Evolutionary conservation across 2,329 filamentous ascomycete genomes (phyloP).

Genomic region (Ophiostoma quercus): DNA sequence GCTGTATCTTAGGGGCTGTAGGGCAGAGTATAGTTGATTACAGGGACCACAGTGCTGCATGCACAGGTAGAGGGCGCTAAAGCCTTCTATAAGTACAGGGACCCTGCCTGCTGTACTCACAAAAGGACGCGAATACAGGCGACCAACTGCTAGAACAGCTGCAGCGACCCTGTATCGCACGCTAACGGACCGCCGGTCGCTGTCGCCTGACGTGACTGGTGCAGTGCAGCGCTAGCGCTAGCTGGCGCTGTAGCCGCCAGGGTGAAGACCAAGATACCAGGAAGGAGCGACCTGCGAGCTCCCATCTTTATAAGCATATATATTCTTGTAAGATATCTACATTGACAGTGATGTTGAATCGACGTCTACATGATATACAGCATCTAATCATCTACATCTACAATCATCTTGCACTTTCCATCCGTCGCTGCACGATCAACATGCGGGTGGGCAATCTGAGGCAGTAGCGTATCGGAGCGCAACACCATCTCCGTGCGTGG

Average conservation of each 20-base stretch:
- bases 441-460: slow-evolving; percentile 20
- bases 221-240: slow-evolving; percentile 17
- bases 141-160: not conserved
- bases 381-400: slow-evolving; percentile 8
- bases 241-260: slow-evolving; percentile 22
- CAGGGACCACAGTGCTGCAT: not conserved
- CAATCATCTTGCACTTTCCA: not conserved
- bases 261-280: not conserved
- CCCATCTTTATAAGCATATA: not conserved
- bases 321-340: too few relatives aligned
- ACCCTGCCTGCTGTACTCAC: not conserved
- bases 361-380: not conserved
- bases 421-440: slow-evolving; percentile 3
- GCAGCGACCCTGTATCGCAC: not conserved
- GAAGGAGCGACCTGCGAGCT: slow-evolving; percentile 8
- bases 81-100: not conserved
- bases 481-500: slow-evolving; percentile 23
- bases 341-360: not conserved
- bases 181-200: slow-evolving; percentile 10
- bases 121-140: not conserved
- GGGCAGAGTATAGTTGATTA: too few relatives aligned
- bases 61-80: not conserved
- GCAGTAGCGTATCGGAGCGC: slow-evolving; percentile 25
- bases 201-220: slow-evolving; percentile 12
- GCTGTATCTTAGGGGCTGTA: too few relatives aligned